Conservation (phyloP, 305 asterid species). For the Fraxinus angustifolia region DNA sequence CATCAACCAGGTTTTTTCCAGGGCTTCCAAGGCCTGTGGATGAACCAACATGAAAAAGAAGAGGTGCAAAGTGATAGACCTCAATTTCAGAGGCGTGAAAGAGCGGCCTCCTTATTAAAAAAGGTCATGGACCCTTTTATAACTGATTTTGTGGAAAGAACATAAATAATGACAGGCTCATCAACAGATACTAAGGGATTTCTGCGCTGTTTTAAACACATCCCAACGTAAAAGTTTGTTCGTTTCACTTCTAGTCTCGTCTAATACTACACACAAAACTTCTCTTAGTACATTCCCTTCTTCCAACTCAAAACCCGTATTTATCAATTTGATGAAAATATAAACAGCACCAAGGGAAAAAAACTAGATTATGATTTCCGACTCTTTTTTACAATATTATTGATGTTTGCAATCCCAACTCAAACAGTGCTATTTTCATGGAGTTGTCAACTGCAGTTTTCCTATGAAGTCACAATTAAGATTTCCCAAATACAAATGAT, state of each 20-base stretch:
- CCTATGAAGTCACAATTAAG: constrained; percentile 58
- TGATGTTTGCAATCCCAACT: background rate
- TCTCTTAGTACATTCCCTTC: background rate
- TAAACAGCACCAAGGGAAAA: background rate
- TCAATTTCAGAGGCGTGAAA: no score
- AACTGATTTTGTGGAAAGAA: no score
- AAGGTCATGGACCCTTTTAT: no score
- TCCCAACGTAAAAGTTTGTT: background rate
- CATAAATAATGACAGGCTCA: background rate
- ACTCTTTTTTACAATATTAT: background rate
- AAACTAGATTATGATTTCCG: background rate
- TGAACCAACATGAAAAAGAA: background rate
- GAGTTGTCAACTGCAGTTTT: constrained; percentile 31
- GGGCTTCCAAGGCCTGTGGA: background rate
- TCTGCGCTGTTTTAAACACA: background rate
- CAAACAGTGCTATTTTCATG: background rate
- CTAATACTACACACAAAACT: background rate
- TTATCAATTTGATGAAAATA: background rate
- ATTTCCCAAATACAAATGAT: constrained; percentile 56
- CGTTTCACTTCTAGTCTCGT: background rate
- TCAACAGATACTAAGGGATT: background rate
- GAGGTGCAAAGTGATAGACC: background rate
- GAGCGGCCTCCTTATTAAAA: background rate
- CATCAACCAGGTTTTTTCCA: background rate
- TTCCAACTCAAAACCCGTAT: background rate